Conservation (phyloP, 129 eudicot genomes). For the Chrysanthemum makinoi region DNA sequence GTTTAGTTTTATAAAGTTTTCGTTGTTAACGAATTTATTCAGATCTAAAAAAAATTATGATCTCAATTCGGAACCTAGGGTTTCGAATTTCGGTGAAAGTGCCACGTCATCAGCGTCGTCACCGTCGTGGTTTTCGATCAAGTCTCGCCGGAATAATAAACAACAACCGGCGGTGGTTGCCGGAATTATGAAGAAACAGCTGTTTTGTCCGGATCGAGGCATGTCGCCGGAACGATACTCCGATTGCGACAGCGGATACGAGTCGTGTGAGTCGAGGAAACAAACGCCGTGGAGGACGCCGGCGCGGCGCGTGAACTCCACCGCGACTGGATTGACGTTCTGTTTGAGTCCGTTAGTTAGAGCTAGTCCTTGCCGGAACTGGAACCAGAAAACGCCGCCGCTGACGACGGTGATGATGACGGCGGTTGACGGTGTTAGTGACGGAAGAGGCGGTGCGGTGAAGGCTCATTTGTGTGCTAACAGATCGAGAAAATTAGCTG, state of each 20-base stretch:
- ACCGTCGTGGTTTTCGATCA: constrained; percentile 59
- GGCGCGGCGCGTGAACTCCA: constrained; percentile 34
- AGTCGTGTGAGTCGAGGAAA: constrained; percentile 52
- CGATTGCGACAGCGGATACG: constrained; percentile 51
- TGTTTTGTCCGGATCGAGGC: constrained; percentile 46
- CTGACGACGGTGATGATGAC: constrained; percentile 35
- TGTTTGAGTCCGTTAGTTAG: constrained; percentile 72
- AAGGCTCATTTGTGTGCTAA: constrained; percentile 66
- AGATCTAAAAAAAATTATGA: constrained; percentile 54
- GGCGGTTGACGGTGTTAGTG: constrained; percentile 41
- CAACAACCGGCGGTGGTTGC: constrained; percentile 22
- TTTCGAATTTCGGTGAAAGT: constrained; percentile 24
- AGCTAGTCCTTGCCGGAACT: constrained; percentile 62
- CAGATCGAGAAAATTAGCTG: constrained; percentile 77
- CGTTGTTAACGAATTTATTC: constrained; percentile 44
- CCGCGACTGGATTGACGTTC: constrained; percentile 41
- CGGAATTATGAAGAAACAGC: constrained; percentile 29
- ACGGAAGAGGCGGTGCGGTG: constrained; percentile 35
- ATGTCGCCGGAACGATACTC: constrained; percentile 67
- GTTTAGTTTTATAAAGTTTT: constrained; percentile 26
- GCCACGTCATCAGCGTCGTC: constrained; percentile 40
- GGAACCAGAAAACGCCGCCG: constrained; percentile 55
- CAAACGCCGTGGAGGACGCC: constrained; percentile 56
- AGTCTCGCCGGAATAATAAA: constrained; percentile 46
- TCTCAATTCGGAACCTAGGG: neutral